These are phyloP conservation scores for Moesziomyces antarcticus DNA, from an alignment of 1,284 basidiomycete species.

Conservation along the genomic window DNA sequence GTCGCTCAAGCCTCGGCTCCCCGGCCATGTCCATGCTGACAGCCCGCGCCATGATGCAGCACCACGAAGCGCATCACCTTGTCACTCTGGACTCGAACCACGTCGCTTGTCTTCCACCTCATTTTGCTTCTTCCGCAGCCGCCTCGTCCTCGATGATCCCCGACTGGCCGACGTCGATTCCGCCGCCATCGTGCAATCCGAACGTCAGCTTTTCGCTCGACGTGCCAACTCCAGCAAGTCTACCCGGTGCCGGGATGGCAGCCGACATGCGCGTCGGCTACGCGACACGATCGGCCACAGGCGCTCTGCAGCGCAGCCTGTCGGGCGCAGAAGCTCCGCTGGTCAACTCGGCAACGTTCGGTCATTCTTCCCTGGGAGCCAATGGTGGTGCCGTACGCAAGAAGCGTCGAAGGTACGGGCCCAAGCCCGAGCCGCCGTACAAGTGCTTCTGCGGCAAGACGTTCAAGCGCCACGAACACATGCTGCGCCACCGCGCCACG, in stretches of 20 bases:
- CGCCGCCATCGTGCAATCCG: slow-evolving; percentile 1
- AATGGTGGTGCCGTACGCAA: slow-evolving; percentile 13
- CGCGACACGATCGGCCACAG: slow-evolving; percentile 20
- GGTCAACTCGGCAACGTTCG: slow-evolving; percentile 1
- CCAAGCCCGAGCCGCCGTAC: slow-evolving; percentile 43
- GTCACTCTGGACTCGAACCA: background rate
- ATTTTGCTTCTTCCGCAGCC: background rate
- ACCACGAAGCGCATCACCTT: background rate
- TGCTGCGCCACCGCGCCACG: slow-evolving; percentile 49
- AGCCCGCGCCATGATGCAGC: background rate
- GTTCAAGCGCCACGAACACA: slow-evolving; percentile 52
- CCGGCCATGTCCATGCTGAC: background rate
- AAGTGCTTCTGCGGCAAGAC: slow-evolving; percentile 48
- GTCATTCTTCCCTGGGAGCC: background rate
- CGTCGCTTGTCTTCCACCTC: background rate
- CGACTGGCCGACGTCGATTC: background rate
- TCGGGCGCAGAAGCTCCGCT: slow-evolving; percentile 1
- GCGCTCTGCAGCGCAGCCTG: slow-evolving; percentile 8
- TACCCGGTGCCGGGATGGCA: background rate
- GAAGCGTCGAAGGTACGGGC: slow-evolving; percentile 41
- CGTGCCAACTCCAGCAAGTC: background rate
- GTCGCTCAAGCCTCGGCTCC: too few species aligned
- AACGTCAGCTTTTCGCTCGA: slow-evolving; percentile 1
- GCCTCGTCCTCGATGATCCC: background rate
- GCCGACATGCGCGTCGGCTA: slow-evolving; percentile 12